Base-by-base conservation (phyloP, 148 eudicot genomes). In the Vaccinium macrocarpon region DNA sequence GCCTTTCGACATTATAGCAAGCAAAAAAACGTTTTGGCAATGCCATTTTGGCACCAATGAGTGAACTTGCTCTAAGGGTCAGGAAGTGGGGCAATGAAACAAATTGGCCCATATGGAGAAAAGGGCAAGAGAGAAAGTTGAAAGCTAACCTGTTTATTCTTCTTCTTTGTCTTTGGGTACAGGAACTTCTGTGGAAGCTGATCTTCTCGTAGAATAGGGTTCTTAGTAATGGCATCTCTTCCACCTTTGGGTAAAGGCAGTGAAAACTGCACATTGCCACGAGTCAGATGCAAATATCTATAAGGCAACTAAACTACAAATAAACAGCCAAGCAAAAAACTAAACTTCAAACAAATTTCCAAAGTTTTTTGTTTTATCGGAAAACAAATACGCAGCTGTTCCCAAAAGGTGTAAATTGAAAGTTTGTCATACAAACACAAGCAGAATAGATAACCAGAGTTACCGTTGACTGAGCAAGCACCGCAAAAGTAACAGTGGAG, bases 181-280 rank as follows among this genome's bases (percentile, higher is more conserved):
- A 93, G 91, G 66, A 82, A 86, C 89, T 92, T 93, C 78, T 91
- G 90, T 3, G 98, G 96, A 66, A 96, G 90, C 86, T 96, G 98
- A 87, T 96, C 99, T 86, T 96, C 99, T 13, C 98, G 95, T 87
- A 96, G 78, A 72, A 96, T 82, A 23, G 99, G 99, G 88, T 96
- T 96, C 90, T 96, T 96, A 0, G 98, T 71, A 59, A 95, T 84
- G 27, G 92, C 93, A 85, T 92, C 95, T 84, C 99, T 90, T 84
- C 99, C 99, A 49, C 97, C 95, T 93, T 93, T 94, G 25, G 99
- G 99, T 76, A 92, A 85, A 83, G 99, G 98, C 84, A 95, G 84
- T 13, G 98, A 95, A 87, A 92, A 96, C 98, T 96, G 94, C 88
- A 90, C 27, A 61, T 11, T 25, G 13, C 23, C 53, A 50, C n/a